Evolutionary conservation across 106 monocot species (phyloP), one percentile per base, ranked within the genome.

Genomic region (Acanthochlamys bracteata): DNA sequence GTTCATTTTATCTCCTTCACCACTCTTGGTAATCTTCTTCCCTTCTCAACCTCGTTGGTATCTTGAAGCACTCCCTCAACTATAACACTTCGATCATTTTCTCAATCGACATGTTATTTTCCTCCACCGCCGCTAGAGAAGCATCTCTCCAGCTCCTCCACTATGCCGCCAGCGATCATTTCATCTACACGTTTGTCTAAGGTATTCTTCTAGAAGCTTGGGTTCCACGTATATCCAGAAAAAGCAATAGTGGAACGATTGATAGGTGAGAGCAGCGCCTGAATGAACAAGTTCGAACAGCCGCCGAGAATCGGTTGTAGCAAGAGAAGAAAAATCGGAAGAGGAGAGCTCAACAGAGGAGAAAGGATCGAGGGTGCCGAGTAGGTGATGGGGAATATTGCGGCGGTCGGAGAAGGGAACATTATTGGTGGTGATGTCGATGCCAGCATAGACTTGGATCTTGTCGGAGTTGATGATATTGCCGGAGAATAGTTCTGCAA

Each of bases 401-500:
- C 55, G 16, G 23, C 57, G 51, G 20, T 68, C 72, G 4, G 13
- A 17, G 51, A 39, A 0, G 52, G 59, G 47, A 46, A 78, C 51
- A 64, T 75, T 74, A 60, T 77, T 77, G 55, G 80, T 80, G 62
- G 70, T 69, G 71, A 75, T 16, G 56, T 75, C 75, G 22, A 75
- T 66, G 22, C 80, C 80, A 46, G 14, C 6, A 71, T 80, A 80
- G 39, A 80, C 62, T 60, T 80, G 80, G 17, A 80, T 71, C 66
- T 80, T 80, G 63, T 80, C 80, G 57, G 75, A 54, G 75, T 80
- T 80, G 27, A 80, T 41, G 11, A 80, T 67, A 60, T 80, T 75
- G 11, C 61, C 46, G 11, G 40, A 61, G 55, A 71, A 55, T 20
- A 46, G 26, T 3, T 20, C 10, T 11, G 75, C 74, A 1, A 71